Evolutionary conservation across 179 eudicot genomes (phyloP), one percentile per base, ranked within the genome.

Genomic region (Nepenthes alata): DNA sequence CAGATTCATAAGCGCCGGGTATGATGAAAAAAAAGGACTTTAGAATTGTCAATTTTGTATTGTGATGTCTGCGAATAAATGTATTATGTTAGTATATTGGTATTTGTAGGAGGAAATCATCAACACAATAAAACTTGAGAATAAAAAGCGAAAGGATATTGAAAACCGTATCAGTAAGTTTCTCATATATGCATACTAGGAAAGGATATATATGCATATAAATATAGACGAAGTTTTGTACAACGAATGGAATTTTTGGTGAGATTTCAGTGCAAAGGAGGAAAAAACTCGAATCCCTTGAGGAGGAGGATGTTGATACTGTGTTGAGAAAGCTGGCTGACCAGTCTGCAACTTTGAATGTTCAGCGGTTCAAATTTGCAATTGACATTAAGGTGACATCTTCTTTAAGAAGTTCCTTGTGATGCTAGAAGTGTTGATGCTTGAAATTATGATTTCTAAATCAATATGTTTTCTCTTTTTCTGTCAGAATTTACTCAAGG

Each of bases 1-100:
- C 73, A 74, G 49, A 79, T 79, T 76, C 85, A 71, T 38, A 84
- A 72, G 70, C 82, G 83, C 76, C 83, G 95, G 71, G 98, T 93
- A 85, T 74, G 85, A 61, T 70, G 65, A 53, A 59, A 60, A 39
- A 7, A 37, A 2, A 25, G 37, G 53, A 12, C 6, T 5, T 59
- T 14, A 6, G 10, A 25, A 13, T 5, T 66, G 36, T 66, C 12
- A 6, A 2, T 15, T 25, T 1, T 37, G 45, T 51, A 13, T 5
- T 14, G 51, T 15, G 56, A 47, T 67, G 39, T 13, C 37, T 6
- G 35, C 7, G 52, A 13, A 37, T 59, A 38, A 48, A 65, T 13
- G 37, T 67, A 6, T 14, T 61, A 53, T 47, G 34, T 62, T 54
- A 6, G 14, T 51, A n/a, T 66, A 25, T 36, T 58, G 37, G 11